These are phyloP conservation scores for Mycena haematopus DNA, from an alignment of 768 basidiomycete genomes.

Conservation along the genomic window DNA sequence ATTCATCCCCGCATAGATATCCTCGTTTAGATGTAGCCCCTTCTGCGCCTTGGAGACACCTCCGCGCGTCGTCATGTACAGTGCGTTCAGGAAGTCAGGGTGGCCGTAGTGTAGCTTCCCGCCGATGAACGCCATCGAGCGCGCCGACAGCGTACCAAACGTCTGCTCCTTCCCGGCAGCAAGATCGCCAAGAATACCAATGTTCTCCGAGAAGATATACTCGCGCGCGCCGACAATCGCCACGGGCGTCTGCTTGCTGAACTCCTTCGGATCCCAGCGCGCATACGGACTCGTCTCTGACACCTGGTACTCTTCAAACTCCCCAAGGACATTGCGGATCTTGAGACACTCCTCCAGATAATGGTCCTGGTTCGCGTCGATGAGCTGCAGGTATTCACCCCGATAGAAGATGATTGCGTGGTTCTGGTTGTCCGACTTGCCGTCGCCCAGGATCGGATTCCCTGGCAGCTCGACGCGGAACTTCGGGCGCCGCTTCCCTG, in stretches of 20 bases:
- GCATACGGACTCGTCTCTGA: slow-evolving; percentile 92
- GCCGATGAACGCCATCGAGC: slow-evolving; percentile 95
- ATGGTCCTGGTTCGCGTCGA: slow-evolving; percentile 99
- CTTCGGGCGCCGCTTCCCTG: slow-evolving; percentile 89
- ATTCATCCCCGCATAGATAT: slow-evolving; percentile 99
- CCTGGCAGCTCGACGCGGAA: slow-evolving; percentile 99
- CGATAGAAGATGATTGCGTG: slow-evolving; percentile 99
- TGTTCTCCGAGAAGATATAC: slow-evolving; percentile 99
- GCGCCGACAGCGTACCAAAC: slow-evolving; percentile 95
- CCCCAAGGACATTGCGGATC: slow-evolving; percentile 95
- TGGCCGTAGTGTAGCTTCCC: slow-evolving; percentile 99
- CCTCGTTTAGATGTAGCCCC: slow-evolving; percentile 98
- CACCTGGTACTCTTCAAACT: slow-evolving; percentile 92
- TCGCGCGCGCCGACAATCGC: slow-evolving; percentile 99
- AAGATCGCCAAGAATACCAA: slow-evolving; percentile 97
- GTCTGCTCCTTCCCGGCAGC: slow-evolving; percentile 99
- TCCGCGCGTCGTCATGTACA: slow-evolving; percentile 98
- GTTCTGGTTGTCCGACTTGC: slow-evolving; percentile 99
- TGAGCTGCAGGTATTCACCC: slow-evolving; percentile 98
- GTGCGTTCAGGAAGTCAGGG: slow-evolving; percentile 96
- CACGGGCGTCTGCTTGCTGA: slow-evolving; percentile 84
- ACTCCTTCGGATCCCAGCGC: slow-evolving; percentile 88
- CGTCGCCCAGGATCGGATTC: slow-evolving; percentile 98
- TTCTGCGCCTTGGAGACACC: slow-evolving; percentile 99
- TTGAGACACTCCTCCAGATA: slow-evolving; percentile 99